Conservation (phyloP, 2,329 filamentous ascomycete species). For the Pestalotiopsis sp. region DNA sequence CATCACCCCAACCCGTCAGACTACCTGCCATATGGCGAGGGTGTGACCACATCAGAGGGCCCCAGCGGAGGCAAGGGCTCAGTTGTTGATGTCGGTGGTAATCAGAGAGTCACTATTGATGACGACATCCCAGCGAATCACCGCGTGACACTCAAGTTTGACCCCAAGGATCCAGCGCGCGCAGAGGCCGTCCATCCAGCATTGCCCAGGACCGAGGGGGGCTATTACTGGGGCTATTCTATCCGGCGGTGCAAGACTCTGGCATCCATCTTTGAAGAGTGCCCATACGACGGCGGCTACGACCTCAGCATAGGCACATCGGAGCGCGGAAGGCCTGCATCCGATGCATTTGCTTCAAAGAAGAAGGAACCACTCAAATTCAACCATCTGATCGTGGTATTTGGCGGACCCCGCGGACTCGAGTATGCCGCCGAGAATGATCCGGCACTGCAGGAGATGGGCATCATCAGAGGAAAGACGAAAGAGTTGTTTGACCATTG, state of each 20-base stretch:
- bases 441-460: constrained; percentile 57
- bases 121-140: constrained; percentile 69
- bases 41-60: constrained; percentile 60
- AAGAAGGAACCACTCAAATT: constrained; percentile 46
- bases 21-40: constrained; percentile 80
- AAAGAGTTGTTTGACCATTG: constrained; percentile 80
- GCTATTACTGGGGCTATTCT: constrained; percentile 86
- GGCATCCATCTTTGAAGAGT: constrained; percentile 77
- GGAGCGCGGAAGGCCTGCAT: constrained; percentile 66
- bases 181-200: constrained; percentile 69
- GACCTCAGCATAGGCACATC: constrained; percentile 84
- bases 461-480: constrained; percentile 65
- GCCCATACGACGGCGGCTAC: constrained; percentile 75
- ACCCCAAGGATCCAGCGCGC: constrained; percentile 42
- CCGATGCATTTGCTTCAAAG: constrained; percentile 46
- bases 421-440: constrained; percentile 73
- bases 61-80: constrained; percentile 46
- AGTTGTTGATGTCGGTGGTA: constrained; percentile 60
- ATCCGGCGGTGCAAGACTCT: constrained; percentile 69
- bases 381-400: constrained; percentile 75
- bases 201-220: constrained; percentile 71
- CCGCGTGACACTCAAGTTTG: constrained; percentile 73
- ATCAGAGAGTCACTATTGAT: constrained; percentile 57
- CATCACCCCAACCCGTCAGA: constrained; percentile 78
- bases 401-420: constrained; percentile 79